Evolutionary conservation across 2,329 filamentous ascomycete species (phyloP), one percentile per base, ranked within the genome.

Genomic region (Erysiphe neolycopersici): DNA sequence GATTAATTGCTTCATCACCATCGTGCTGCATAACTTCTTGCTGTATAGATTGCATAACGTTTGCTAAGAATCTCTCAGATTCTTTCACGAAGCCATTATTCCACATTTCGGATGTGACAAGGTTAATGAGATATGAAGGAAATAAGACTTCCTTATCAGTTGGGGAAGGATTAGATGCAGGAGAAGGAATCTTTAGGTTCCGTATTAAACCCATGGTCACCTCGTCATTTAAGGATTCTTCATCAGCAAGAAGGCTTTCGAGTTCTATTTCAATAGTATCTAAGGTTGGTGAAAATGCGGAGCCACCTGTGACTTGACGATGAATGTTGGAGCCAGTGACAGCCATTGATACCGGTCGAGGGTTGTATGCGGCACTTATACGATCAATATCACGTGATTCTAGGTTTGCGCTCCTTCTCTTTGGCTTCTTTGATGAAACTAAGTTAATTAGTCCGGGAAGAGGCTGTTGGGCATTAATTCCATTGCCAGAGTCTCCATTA

Each of bases 41-140:
- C 60, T 98, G 89, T 56, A 98, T 95, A 8, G 85, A 93, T 62
- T 95, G 89, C 89, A 98, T 98, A 50, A 98, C 89, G 55, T 95
- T 98, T 56, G 89, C 89, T 49, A 98, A 69, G 71, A 98, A 98
- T 44, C 87, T 80, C 63, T 98, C 89, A 4, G 89, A 95, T 62
- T 98, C 89, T 66, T 98, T 98, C 54, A 98, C 89, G 58, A 94
- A 98, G 40, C 89, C 89, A 55, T 98, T 98, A 66, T 98, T 98
- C 89, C 89, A 98, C 89, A 98, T 98, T 65, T 98, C 89, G 14
- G 85, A 95, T 12, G 89, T 98, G 49, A 98, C 89, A 47, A 98
- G 69, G 61, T 98, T 98, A 67, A 98, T 98, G 53, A 98, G 76
- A 60, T 95, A 98, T 10, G 89, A 87, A 31, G 89, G 89, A 76